Evolutionary conservation across 257 asterid species (phyloP).

Genomic region (Verbascum thapsus): DNA sequence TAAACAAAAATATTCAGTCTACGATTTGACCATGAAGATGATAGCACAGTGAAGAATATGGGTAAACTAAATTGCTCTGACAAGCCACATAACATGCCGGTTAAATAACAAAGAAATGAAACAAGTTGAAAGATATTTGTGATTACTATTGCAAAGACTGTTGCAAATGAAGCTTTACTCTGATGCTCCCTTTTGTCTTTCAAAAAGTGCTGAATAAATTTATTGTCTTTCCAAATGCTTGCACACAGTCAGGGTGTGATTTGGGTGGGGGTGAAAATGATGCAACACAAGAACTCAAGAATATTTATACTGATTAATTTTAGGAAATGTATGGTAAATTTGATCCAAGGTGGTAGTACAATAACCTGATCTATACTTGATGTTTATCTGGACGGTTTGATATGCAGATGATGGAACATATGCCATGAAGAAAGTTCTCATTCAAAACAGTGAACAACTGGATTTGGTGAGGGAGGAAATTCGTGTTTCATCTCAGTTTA

Average conservation of each 20-base stretch:
- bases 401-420: conserved; percentile 89
- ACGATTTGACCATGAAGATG: neutral
- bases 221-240: conserved; percentile 12
- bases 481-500: conserved; percentile 84
- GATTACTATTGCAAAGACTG: conserved; percentile 16
- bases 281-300: neutral
- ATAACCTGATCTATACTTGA: conserved; percentile 24
- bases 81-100: neutral
- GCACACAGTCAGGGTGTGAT: neutral
- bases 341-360: conserved; percentile 13
- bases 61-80: conserved; percentile 9
- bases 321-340: conserved; percentile 6
- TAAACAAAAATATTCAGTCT: neutral
- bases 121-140: conserved; percentile 1
- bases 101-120: conserved; percentile 6
- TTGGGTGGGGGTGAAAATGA: neutral
- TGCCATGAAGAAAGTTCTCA: conserved; percentile 97
- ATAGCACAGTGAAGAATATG: conserved; percentile 12
- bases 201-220: neutral
- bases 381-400: conserved; percentile 19
- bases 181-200: conserved; percentile 16
- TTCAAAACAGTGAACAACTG: conserved; percentile 83
- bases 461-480: conserved; percentile 93
- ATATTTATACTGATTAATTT: conserved; percentile 10
- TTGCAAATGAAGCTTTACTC: neutral